These are phyloP conservation scores for Globisporangium parvum DNA, from an alignment of 352 stramenopile genomes.

Conservation along the genomic window DNA sequence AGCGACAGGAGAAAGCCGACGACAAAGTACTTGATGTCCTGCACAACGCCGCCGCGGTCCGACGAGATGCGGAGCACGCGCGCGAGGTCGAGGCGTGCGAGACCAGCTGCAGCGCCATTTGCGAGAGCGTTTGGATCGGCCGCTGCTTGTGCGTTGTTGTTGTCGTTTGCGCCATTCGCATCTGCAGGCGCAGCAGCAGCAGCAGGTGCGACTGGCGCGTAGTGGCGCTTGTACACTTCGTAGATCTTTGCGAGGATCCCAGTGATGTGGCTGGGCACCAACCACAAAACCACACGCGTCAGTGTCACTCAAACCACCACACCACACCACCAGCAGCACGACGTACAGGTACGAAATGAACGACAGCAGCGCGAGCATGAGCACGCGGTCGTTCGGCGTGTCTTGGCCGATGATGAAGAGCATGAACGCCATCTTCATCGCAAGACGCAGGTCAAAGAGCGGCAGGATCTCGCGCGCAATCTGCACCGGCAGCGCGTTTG, in stretches of 20 bases:
- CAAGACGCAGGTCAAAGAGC: constrained; percentile 69
- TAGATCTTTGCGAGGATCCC: constrained; percentile 82
- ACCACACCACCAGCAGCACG: not conserved
- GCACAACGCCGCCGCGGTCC: constrained; percentile 60
- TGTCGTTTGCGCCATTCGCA: constrained; percentile 7
- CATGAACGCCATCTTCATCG: constrained; percentile 87
- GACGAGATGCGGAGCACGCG: constrained; percentile 65
- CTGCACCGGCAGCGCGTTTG: constrained; percentile 28
- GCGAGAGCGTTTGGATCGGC: constrained; percentile 13
- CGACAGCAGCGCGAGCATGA: constrained; percentile 68
- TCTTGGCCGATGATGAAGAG: constrained; percentile 86
- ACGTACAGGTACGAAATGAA: constrained; percentile 67
- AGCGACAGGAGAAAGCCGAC: constrained; percentile 69
- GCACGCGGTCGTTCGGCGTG: constrained; percentile 62
- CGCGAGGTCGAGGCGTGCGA: constrained; percentile 25
- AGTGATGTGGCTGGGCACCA: constrained; percentile 50
- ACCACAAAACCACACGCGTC: not conserved
- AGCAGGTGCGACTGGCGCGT: constrained; percentile 7
- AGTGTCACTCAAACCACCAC: not conserved
- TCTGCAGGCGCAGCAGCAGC: not conserved
- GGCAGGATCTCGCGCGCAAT: constrained; percentile 49
- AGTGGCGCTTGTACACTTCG: constrained; percentile 52
- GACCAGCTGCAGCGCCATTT: constrained; percentile 16
- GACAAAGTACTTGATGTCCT: constrained; percentile 79
- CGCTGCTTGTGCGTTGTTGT: constrained; percentile 11